Evolutionary conservation across 768 basidiomycete genomes (phyloP).

Genomic region (Sporobolomyces pararoseus): DNA sequence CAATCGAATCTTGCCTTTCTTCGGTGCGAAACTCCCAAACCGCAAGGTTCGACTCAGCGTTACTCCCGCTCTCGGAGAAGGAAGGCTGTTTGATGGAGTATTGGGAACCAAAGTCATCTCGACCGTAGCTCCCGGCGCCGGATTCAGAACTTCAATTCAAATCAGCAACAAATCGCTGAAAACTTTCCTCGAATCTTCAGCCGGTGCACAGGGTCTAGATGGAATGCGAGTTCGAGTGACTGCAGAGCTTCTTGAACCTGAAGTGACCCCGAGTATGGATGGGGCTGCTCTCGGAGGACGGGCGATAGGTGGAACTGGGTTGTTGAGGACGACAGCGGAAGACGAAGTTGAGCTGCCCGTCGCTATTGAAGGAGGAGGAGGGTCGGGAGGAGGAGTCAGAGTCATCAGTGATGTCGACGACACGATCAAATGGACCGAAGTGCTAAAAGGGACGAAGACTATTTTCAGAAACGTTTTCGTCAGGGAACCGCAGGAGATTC

Average conservation of each 20-base stretch:
- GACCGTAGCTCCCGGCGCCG: constrained; percentile 23
- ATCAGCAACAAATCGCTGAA: constrained; percentile 13
- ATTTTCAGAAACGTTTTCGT: constrained; percentile 92
- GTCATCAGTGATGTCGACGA: constrained; percentile 41
- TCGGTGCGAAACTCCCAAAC: constrained; percentile 43
- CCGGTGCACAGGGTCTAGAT: constrained; percentile 7
- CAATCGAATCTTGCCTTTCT: constrained; percentile 46
- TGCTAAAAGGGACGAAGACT: constrained; percentile 71
- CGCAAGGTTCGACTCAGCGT: constrained; percentile 44
- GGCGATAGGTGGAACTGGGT: not conserved
- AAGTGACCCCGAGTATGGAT: not conserved
- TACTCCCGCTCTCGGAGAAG: constrained; percentile 19
- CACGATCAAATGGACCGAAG: constrained; percentile 55
- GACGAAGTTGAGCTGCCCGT: constrained; percentile 27
- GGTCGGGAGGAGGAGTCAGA: constrained; percentile 22
- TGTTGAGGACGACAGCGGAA: not conserved
- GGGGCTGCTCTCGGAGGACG: not conserved
- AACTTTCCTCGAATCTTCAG: constrained; percentile 9
- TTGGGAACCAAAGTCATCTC: constrained; percentile 30
- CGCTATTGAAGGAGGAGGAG: constrained; percentile 20
- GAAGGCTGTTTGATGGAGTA: constrained; percentile 27
- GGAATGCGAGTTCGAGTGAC: constrained; percentile 17
- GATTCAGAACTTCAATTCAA: constrained; percentile 15
- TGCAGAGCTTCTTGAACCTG: constrained; percentile 33
- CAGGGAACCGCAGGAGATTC: constrained; percentile 69